Evolutionary conservation across 2,329 filamentous ascomycete species (phyloP), one percentile per base, ranked within the genome.

Genomic region (Fusarium sp.): DNA sequence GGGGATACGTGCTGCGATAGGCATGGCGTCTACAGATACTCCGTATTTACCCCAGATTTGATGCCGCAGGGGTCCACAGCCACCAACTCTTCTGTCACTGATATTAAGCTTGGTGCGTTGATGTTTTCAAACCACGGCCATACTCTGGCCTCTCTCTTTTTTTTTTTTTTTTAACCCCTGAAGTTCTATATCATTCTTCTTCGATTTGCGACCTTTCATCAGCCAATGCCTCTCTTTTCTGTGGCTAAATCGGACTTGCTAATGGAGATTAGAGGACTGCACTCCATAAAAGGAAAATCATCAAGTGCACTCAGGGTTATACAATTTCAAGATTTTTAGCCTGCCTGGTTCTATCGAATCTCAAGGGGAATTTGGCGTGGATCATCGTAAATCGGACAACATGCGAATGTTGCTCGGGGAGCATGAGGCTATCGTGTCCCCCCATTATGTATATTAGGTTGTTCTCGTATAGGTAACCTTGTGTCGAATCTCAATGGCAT

Each of bases 1-100:
- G 72, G 67, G 17, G 59, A 58, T 52, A 56, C n/a, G 39, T 31
- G 35, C 67, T 61, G 38, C 33, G 63, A 65, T 74, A 69, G 72
- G 72, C 10, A 74, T 72, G 51, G 71, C 48, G 52, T 54, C 31
- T 31, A 31, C 31, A 31, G 31, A 31, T 31, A 31, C 11, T 33
- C 33, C 33, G 33, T 42, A 9, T 62, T 57, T 72, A 66, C 71
- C 70, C 71, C 71, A 42, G 71, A 63, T 72, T 58, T 33, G 28
- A 41, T 54, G 33, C 59, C 38, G 17, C 45, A 49, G 31, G 60
- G 68, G 31, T 31, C 15, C 13, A 56, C 33, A 33, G 20, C 35
- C 35, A 28, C 44, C 39, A 47, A 56, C n/a, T 31, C 42, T 12
- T 52, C 26, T 66, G 17, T n/a, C 48, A 44, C 12, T 54, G 33